Evolutionary conservation across 352 stramenopile genomes (phyloP), one percentile per base, ranked within the genome.

Genomic region (Pythium pyrilobum): DNA sequence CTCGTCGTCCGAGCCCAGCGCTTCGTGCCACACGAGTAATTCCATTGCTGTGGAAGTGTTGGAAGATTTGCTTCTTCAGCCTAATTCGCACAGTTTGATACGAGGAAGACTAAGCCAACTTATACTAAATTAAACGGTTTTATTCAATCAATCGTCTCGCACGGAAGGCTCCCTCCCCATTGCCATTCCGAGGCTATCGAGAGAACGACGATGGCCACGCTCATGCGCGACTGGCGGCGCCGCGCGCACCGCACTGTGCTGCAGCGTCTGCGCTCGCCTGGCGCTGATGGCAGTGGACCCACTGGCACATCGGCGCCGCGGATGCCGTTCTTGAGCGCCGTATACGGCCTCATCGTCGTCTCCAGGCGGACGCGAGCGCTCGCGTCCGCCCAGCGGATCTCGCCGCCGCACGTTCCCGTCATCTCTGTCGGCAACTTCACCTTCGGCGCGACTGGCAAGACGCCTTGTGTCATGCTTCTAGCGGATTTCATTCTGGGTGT

Each of bases 401-500:
- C 56, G n/a, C 56, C 64, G 8, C 51, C 41, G 0, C 24, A 39
- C 7, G 38, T 89, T 36, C 74, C 67, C 7, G 71, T 85, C 15
- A 58, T 89, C n/a, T 85, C 74, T 37, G 71, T 87, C 23, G 78
- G 78, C 25, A 89, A 89, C 63, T 40, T 82, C 48, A 89, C 78
- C 2, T 87, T 86, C 34, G 78, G 78, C 2, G 78, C 72, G n/a
- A 89, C 78, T 4, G 78, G 78, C 46, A 89, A 89, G 64, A 89
- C 78, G 34, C 78, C 78, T 20, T 81, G 72, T 8, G 78, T 78
- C 23, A 47, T 78, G 40, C 72, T 76, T 23, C 62, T 89, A 18
- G 38, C 48, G 1, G 56, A 64, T 39, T 65, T 13, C 8, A 36
- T 55, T 9, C 53, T 61, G 20, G 23, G 31, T 29, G 55, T 64